Evolutionary conservation across 345 rosid species (phyloP).

Genomic region (Eutrema heterophyllum): DNA sequence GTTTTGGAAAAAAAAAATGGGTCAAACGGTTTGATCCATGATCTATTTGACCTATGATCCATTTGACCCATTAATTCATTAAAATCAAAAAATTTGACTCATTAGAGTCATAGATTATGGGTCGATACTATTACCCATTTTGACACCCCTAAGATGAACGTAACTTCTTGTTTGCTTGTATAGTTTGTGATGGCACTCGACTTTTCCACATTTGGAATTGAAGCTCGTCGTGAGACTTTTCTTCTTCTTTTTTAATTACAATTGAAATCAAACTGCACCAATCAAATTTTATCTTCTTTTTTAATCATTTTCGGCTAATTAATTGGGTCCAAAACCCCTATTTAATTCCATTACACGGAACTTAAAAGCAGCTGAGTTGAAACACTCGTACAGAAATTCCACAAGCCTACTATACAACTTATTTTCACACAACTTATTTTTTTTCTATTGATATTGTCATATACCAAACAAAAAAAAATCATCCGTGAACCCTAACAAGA

Average conservation of each 20-base stretch:
- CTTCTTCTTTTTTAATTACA: neutral
- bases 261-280: neutral
- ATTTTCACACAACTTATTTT: neutral
- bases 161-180: neutral
- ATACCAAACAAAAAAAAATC: neutral
- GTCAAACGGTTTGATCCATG: too few species aligned
- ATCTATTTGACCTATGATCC: too few species aligned
- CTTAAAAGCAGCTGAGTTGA: neutral
- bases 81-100: too few species aligned
- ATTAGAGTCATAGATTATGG: too few species aligned
- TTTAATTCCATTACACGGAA: neutral
- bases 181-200: neutral
- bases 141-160: neutral
- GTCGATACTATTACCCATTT: too few species aligned
- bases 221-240: neutral
- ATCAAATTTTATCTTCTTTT: neutral
- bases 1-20: too few species aligned
- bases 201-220: neutral
- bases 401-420: neutral
- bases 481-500: neutral
- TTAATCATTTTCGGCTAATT: neutral
- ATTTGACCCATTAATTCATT: too few species aligned
- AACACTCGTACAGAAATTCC: neutral
- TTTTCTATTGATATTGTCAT: neutral
- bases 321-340: neutral